These are phyloP conservation scores for Ophiostoma sp. DNA, from an alignment of 2,329 filamentous ascomycete genomes.

Conservation along the genomic window DNA sequence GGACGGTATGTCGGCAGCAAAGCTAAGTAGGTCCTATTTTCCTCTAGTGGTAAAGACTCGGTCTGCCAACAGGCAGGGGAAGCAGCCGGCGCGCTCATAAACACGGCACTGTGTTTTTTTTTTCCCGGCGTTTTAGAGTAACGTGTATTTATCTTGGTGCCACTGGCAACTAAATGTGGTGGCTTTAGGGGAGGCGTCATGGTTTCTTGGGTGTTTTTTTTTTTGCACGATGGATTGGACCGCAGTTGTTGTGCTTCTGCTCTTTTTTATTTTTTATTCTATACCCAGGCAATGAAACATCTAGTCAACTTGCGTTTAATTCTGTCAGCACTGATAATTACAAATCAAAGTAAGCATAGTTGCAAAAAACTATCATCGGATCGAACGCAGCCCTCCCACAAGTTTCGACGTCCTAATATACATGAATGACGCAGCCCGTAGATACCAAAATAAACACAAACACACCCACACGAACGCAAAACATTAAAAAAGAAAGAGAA, in stretches of 20 bases:
- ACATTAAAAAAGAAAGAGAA: not conserved
- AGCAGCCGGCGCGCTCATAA: slow-evolving; percentile 32
- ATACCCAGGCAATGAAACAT: not conserved
- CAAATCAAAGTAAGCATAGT: not conserved
- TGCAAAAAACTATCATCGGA: not conserved
- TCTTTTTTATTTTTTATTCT: not conserved
- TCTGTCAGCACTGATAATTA: not conserved
- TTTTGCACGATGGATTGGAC: not conserved
- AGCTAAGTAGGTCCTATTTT: slow-evolving; percentile 49
- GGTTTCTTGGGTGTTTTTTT: not conserved
- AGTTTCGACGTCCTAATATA: not conserved
- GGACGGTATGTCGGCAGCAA: slow-evolving; percentile 35
- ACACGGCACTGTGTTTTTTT: not conserved
- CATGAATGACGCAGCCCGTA: not conserved
- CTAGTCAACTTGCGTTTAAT: not conserved
- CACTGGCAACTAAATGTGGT: not conserved
- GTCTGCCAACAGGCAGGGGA: slow-evolving; percentile 51
- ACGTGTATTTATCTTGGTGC: not conserved
- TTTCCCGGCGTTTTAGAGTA: not conserved
- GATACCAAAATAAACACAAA: not conserved
- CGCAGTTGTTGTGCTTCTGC: not conserved
- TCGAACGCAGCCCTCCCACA: not conserved
- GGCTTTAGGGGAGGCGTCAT: not conserved
- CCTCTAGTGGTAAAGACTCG: slow-evolving; percentile 59
- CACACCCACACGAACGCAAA: not conserved